phyloP scores from a whole-genome alignment of 2,329 filamentous ascomycete species.

The Botryotinia calthae region DNA sequence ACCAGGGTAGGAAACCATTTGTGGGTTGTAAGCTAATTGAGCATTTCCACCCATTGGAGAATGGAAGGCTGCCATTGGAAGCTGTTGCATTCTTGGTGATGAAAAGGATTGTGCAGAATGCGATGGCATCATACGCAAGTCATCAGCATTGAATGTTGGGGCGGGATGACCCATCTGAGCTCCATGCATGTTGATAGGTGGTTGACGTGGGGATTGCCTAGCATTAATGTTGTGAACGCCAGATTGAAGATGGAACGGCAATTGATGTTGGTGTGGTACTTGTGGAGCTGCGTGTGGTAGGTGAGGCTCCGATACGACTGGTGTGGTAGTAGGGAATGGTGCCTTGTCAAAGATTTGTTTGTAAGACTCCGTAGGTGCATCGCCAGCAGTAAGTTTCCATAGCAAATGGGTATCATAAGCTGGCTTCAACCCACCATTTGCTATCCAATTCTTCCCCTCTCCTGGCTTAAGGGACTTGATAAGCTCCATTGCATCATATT shows the following conservation, averaged over 20 bases:
- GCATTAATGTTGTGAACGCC: conserved; percentile 65
- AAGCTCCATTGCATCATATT: conserved; percentile 61
- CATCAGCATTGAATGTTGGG: conserved; percentile 70
- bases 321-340: conserved; percentile 52
- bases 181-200: conserved; percentile 72
- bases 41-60: conserved; percentile 66
- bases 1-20: conserved; percentile 65
- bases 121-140: conserved; percentile 81
- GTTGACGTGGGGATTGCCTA: conserved; percentile 70
- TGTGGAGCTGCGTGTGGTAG: conserved; percentile 68
- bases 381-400: conserved; percentile 72
- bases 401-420: conserved; percentile 82
- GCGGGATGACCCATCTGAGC: conserved; percentile 69
- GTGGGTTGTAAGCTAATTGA: conserved; percentile 67
- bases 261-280: conserved; percentile 77
- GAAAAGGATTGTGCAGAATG: conserved; percentile 82
- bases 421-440: conserved; percentile 79
- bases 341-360: conserved; percentile 75
- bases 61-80: conserved; percentile 68
- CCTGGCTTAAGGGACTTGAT: conserved; percentile 55
- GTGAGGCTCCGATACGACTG: conserved; percentile 60
- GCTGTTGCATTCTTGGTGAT: conserved; percentile 73
- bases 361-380: conserved; percentile 71
- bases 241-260: conserved; percentile 80
- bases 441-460: conserved; percentile 61